phyloP scores from a whole-genome alignment of 2,329 filamentous ascomycete species.

The Gremmenia infestans region DNA sequence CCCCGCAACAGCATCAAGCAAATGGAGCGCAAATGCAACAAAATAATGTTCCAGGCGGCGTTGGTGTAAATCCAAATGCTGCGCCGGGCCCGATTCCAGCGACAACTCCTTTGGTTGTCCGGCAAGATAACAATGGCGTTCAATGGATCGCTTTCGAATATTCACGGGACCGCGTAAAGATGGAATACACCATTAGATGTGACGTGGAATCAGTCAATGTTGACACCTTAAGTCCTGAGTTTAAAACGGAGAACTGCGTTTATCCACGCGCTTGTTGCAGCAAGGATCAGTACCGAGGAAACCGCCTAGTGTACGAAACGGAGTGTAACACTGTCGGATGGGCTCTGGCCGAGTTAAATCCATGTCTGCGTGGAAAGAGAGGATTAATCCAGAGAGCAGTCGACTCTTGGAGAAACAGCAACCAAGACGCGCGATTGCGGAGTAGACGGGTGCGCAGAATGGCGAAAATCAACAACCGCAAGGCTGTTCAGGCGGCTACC shows the following conservation, averaged over 20 bases:
- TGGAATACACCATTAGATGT: conserved; percentile 98
- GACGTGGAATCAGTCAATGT: conserved; percentile 96
- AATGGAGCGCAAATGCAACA: conserved; percentile 42
- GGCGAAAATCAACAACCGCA: conserved; percentile 91
- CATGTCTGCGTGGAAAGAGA: conserved; percentile 84
- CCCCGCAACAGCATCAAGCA: conserved; percentile 34
- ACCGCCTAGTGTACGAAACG: conserved; percentile 92
- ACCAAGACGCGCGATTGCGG: conserved; percentile 86
- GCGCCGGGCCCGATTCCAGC: conserved; percentile 95
- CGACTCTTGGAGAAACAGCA: conserved; percentile 98
- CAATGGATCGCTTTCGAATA: conserved; percentile 99
- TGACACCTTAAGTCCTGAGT: conserved; percentile 76
- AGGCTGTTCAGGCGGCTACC: conserved; percentile 57
- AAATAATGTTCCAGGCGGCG: conserved; percentile 36
- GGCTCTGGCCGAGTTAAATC: conserved; percentile 91
- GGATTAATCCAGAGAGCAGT: conserved; percentile 95
- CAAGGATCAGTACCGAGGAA: conserved; percentile 95
- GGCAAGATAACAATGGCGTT: conserved; percentile 92
- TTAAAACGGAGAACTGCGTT: conserved; percentile 97
- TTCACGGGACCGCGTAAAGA: conserved; percentile 93
- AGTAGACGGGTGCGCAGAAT: conserved; percentile 89
- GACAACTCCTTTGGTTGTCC: conserved; percentile 87
- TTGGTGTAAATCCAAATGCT: conserved; percentile 75
- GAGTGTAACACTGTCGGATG: conserved; percentile 99
- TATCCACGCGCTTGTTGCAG: conserved; percentile 92